phyloP scores from a whole-genome alignment of 768 basidiomycete species.

The Leccinum arenicola region DNA sequence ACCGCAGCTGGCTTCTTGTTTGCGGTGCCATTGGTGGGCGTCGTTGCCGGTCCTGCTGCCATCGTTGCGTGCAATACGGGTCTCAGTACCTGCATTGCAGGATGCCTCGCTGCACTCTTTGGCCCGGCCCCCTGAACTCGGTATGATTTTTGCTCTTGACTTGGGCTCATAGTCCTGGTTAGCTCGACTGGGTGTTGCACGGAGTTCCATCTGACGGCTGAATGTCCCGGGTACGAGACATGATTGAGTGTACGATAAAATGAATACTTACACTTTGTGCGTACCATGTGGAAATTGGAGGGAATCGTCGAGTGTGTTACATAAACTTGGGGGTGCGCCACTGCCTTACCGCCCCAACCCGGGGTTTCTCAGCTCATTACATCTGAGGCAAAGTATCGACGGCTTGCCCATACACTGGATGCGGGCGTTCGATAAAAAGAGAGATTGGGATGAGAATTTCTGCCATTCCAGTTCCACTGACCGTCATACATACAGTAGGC shows the following conservation, averaged over 20 bases:
- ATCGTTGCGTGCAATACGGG: constrained; percentile 22
- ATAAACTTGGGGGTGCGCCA: too few relatives aligned
- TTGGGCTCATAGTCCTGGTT: neutral
- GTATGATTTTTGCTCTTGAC: neutral
- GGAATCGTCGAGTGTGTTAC: too few relatives aligned
- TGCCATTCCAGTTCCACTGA: too few relatives aligned
- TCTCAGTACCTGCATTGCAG: constrained; percentile 10
- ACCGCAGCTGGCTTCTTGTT: constrained; percentile 23
- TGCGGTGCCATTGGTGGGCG: constrained; percentile 9
- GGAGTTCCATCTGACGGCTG: neutral
- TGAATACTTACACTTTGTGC: neutral
- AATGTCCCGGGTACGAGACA: neutral
- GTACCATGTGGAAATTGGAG: neutral
- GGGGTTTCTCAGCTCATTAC: too few relatives aligned
- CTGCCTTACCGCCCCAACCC: too few relatives aligned
- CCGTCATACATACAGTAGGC: too few relatives aligned
- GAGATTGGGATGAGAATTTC: too few relatives aligned
- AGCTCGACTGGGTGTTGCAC: neutral
- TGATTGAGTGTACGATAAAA: neutral
- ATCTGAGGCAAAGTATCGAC: too few relatives aligned
- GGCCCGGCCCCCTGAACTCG: constrained; percentile 20
- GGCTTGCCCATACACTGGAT: too few relatives aligned
- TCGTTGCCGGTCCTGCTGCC: constrained; percentile 18
- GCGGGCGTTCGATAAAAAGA: too few relatives aligned
- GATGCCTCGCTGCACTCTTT: constrained; percentile 13